Base-by-base conservation (phyloP, 176 grass and related monocot genomes). In the Aegilops tauschii region DNA sequence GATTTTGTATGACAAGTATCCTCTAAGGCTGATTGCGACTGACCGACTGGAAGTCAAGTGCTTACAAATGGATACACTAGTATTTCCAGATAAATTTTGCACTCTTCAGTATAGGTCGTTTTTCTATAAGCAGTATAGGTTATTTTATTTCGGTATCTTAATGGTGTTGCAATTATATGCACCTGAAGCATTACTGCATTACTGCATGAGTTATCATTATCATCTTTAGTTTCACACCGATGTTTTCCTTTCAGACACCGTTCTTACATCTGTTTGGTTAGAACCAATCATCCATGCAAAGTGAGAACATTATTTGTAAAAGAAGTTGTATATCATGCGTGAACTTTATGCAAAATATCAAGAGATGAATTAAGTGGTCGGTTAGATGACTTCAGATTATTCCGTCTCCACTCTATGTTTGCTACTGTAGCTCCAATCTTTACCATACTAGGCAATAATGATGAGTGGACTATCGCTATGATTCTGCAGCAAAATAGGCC, bases 401-500 rank as follows among this genome's bases (percentile, higher is more conserved):
- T 68, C 61, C 12, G 21, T 49, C n/a, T 5, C 18, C 70, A 28
- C 67, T 73, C 12, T 21, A 74, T 42, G 28, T 6, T 66, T 73
- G n/a, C 2, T 80, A 65, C 35, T 18, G 17, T 80, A 66, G n/a
- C 30, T 66, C 44, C 12, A 30, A 4, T 56, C 8, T 36, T 56
- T 49, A 69, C 36, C 21, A 40, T 56, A 12, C 3, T 80, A 61
- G 45, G 21, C 13, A 18, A 21, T 34, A 58, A 27, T 54, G n/a
- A 79, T 59, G 28, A 67, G 45, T 80, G 75, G 11, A 80, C 21
- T 79, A 45, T 85, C 81, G 35, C 49, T 78, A 80, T 68, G 45
- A 61, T 73, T 92, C 45, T 76, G 61, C 94, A 94, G 97, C 92
- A 98, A 98, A 98, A 98, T 82, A 96, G 90, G 80, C 97, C 97